These are phyloP conservation scores for Rhodotorula sp. DNA, from an alignment of 1,284 basidiomycete genomes.

Conservation along the genomic window DNA sequence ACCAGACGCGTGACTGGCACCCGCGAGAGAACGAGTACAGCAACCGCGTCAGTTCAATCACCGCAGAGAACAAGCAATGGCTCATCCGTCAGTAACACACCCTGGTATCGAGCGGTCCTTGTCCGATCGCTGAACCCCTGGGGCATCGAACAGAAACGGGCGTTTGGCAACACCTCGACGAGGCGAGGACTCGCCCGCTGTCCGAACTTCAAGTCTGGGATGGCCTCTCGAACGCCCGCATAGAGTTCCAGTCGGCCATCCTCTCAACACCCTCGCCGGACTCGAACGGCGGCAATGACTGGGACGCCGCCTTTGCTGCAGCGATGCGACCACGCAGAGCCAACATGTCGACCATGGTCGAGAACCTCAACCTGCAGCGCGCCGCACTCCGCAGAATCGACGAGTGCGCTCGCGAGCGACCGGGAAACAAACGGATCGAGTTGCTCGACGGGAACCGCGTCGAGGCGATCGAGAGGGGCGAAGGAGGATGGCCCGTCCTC, in stretches of 20 bases:
- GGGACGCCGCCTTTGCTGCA: conserved; percentile 7
- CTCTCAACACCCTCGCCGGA: conserved; percentile 24
- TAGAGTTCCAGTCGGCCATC: conserved; percentile 64
- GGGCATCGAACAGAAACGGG: conserved; percentile 71
- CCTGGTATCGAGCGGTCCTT: neutral
- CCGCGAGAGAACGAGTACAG: conserved; percentile 63
- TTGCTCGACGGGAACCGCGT: conserved; percentile 43
- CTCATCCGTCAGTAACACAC: conserved; percentile 61
- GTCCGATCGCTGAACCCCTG: neutral
- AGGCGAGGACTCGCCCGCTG: conserved; percentile 65
- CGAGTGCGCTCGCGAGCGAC: conserved; percentile 53
- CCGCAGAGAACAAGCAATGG: conserved; percentile 74
- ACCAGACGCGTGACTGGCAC: conserved; percentile 67
- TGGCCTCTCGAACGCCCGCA: conserved; percentile 74
- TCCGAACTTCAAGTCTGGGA: conserved; percentile 92
- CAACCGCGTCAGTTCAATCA: conserved; percentile 86
- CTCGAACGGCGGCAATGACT: conserved; percentile 21
- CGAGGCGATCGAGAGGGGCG: conserved; percentile 39
- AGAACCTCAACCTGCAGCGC: conserved; percentile 86
- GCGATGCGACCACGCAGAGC: conserved; percentile 46
- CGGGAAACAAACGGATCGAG: conserved; percentile 31
- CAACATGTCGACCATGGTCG: conserved; percentile 75
- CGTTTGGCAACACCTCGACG: conserved; percentile 76
- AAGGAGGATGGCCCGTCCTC: conserved; percentile 69
- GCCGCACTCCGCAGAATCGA: conserved; percentile 55